Base-by-base conservation (phyloP, 768 basidiomycete genomes). In the Tephrocybe rancida region DNA sequence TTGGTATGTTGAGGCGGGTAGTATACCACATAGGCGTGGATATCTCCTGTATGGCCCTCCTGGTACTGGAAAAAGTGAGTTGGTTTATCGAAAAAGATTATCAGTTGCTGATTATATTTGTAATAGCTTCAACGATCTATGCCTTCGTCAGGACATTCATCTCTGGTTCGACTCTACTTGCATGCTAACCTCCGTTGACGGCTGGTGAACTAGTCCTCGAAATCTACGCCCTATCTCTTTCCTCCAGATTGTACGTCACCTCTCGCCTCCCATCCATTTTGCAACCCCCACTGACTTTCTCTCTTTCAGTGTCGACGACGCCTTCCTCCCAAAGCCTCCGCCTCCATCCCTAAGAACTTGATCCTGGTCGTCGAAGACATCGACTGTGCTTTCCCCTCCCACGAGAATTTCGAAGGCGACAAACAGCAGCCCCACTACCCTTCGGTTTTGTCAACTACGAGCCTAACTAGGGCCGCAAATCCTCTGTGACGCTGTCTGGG, bases 171-270 rank as follows among this genome's bases (percentile, higher is more conserved):
- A 8, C 11, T 35, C 11, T 30, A 44, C 45, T 5, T 9, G 13
- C 25, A 22, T 26, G 24, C 25, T 49, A 38, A 56, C 48, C 54
- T 27, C 39, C 41, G 21, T 42, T 16, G 3, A 35, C 73, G 73
- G 78, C 78, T 5, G 78, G 80, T 5, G 90, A 90, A 65, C 74
- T 95, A 9, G 83, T 84, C 4, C 77, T 96, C n/a, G 91, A 95
- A 67, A 92, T 96, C 50, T 95, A 91, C 62, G 71, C 80, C 1
- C 61, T 86, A 13, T 82, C 82, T 0, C 67, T 85, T 0, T 73
- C 81, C 0, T 74, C 80, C 16, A 64, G 68, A 38, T 74, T 73
- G 80, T 83, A 61, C 30, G 76, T 67, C 22, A 43, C 10, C n/a
- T n/a, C n/a, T 21, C 13, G 25, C 25, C 38, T 32, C 10, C 19